These are phyloP conservation scores for Fusarium tanahbumbuense DNA, from an alignment of 2,329 filamentous ascomycete species.

Conservation along the genomic window DNA sequence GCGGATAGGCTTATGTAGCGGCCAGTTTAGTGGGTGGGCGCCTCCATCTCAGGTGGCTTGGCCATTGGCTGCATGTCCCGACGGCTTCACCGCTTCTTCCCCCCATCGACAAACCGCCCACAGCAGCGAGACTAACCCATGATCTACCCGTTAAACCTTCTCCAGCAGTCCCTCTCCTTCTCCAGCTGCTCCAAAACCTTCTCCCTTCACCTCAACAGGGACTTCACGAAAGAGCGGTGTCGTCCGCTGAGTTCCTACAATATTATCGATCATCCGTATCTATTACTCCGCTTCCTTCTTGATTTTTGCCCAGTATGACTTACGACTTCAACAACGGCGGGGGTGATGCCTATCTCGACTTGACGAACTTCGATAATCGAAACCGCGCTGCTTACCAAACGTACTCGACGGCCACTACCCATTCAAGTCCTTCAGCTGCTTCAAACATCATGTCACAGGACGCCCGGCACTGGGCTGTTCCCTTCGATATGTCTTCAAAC, in stretches of 20 bases:
- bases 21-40: conserved; percentile 41
- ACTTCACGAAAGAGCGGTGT: conserved; percentile 59
- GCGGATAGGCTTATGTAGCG: conserved; percentile 44
- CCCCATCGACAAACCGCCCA: conserved; percentile 48
- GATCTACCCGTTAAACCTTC: conserved; percentile 44
- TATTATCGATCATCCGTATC: conserved; percentile 48
- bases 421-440: conserved; percentile 50
- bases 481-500: conserved; percentile 63
- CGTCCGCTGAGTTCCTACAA: conserved; percentile 53
- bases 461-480: conserved; percentile 61
- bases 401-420: conserved; percentile 45
- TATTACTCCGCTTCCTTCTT: conserved; percentile 49
- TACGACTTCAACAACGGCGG: conserved; percentile 69
- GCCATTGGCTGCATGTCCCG: conserved; percentile 52
- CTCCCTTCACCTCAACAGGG: conserved; percentile 47
- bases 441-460: conserved; percentile 52
- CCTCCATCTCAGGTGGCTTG: conserved; percentile 46
- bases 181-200: conserved; percentile 47
- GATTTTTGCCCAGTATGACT: conserved; percentile 60
- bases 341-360: conserved; percentile 70
- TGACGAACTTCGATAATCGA: conserved; percentile 67
- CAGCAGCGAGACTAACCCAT: conserved; percentile 41
- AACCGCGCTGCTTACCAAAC: conserved; percentile 61
- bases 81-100: conserved; percentile 56
- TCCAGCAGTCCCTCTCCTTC: conserved; percentile 45